Evolutionary conservation across 495 filamentous ascomycete species (phyloP).

Genomic region (Tuber umbilicatum): DNA sequence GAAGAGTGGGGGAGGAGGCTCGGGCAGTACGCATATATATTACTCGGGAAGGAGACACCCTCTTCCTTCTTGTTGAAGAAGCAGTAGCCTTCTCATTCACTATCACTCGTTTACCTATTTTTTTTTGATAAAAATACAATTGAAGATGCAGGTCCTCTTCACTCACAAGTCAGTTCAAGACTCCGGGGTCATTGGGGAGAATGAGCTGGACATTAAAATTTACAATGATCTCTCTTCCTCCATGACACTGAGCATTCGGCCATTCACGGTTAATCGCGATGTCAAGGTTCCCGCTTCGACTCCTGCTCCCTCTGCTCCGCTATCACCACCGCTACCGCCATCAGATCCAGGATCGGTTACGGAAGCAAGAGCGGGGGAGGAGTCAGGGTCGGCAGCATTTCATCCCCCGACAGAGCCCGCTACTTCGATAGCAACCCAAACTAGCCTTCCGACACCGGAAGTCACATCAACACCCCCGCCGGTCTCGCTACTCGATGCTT

Average conservation of each 20-base stretch:
- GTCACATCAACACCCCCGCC: not conserved
- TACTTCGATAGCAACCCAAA: not conserved
- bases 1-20: not conserved
- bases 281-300: not conserved
- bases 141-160: slow-evolving; percentile 1
- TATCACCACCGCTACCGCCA: not conserved
- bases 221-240: not conserved
- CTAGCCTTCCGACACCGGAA: not conserved
- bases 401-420: not conserved
- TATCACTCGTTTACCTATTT: not conserved
- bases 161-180: not conserved
- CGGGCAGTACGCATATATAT: not conserved
- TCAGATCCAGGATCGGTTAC: not conserved
- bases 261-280: not conserved
- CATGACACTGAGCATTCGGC: not conserved
- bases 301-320: not conserved
- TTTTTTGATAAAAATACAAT: not conserved
- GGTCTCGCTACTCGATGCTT: not conserved
- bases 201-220: not conserved
- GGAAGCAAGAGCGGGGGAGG: not conserved
- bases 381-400: not conserved
- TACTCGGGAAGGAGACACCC: not conserved
- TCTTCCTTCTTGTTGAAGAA: not conserved
- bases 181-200: not conserved
- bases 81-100: not conserved